These are phyloP conservation scores for Mychonastes homosphaera DNA, from an alignment of 139 green algal genomes.

Conservation along the genomic window DNA sequence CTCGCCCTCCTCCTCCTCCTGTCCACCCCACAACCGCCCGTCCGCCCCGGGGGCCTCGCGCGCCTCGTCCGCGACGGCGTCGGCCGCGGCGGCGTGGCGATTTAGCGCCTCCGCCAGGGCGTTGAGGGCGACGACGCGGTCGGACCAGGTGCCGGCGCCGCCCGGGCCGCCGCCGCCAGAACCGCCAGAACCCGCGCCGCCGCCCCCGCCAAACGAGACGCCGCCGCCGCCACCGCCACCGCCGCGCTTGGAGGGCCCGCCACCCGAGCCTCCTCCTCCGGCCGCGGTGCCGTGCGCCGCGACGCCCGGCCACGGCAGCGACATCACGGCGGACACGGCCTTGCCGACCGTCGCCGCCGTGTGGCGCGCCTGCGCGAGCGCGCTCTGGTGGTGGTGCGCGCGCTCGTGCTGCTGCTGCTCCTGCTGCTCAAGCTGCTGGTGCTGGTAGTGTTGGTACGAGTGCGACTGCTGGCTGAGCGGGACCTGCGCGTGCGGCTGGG, in stretches of 20 bases:
- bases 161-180: neutral
- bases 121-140: slow-evolving; percentile 8
- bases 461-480: neutral
- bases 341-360: neutral
- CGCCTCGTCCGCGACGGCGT: neutral
- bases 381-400: neutral
- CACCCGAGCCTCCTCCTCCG: neutral
- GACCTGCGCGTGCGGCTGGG: neutral
- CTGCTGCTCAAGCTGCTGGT: slow-evolving; percentile 9
- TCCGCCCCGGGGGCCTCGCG: neutral
- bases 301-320: neutral
- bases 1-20: neutral
- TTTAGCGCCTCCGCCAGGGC: slow-evolving; percentile 8
- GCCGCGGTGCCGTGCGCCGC: neutral
- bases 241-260: neutral
- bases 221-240: slow-evolving; percentile 4
- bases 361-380: neutral
- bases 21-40: neutral
- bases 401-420: neutral
- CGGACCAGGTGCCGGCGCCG: slow-evolving; percentile 12
- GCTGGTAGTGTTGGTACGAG: slow-evolving; percentile 8
- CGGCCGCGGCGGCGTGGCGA: slow-evolving; percentile 3
- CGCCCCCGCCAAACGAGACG: neutral
- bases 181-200: neutral
- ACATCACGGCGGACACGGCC: too few relatives aligned